These are phyloP conservation scores for Piedraia hortae DNA, from an alignment of 2,329 filamentous ascomycete species.

Conservation along the genomic window DNA sequence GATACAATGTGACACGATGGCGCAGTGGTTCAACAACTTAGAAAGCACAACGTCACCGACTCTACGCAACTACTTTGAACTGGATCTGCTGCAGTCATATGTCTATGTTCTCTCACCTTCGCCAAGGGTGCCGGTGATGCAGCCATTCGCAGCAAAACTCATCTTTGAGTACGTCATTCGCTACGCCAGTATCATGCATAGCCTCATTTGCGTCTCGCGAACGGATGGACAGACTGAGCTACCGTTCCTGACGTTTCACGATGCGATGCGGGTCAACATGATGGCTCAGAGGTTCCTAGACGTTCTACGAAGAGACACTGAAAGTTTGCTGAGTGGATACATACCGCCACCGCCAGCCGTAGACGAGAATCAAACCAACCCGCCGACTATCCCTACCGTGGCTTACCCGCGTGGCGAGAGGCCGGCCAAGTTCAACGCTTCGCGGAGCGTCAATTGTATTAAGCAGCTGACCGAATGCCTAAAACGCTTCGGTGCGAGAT, in stretches of 20 bases:
- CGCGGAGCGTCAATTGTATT: slow-evolving; percentile 19
- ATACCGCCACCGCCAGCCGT: slow-evolving; percentile 16
- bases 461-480: slow-evolving; percentile 21
- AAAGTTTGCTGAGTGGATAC: slow-evolving; percentile 16
- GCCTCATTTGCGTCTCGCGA: too few species aligned
- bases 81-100: slow-evolving; percentile 75
- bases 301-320: slow-evolving; percentile 25
- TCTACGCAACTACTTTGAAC: slow-evolving; percentile 52
- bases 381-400: slow-evolving; percentile 11
- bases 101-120: slow-evolving; percentile 72
- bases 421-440: slow-evolving; percentile 11
- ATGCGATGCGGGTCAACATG: slow-evolving; percentile 61
- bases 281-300: slow-evolving; percentile 30
- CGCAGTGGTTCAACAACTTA: slow-evolving; percentile 54
- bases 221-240: too few species aligned
- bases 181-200: slow-evolving; percentile 51
- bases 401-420: slow-evolving; percentile 8
- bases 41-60: slow-evolving; percentile 34
- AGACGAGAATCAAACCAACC: slow-evolving; percentile 13
- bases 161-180: slow-evolving; percentile 68
- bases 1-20: slow-evolving; percentile 49
- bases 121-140: slow-evolving; percentile 41
- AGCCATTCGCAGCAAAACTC: slow-evolving; percentile 44
- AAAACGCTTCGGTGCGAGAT: slow-evolving; percentile 19
- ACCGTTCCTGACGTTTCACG: slow-evolving; percentile 57